phyloP scores from a whole-genome alignment of 2,329 filamentous ascomycete species.

The Xylariaceae sp. region DNA sequence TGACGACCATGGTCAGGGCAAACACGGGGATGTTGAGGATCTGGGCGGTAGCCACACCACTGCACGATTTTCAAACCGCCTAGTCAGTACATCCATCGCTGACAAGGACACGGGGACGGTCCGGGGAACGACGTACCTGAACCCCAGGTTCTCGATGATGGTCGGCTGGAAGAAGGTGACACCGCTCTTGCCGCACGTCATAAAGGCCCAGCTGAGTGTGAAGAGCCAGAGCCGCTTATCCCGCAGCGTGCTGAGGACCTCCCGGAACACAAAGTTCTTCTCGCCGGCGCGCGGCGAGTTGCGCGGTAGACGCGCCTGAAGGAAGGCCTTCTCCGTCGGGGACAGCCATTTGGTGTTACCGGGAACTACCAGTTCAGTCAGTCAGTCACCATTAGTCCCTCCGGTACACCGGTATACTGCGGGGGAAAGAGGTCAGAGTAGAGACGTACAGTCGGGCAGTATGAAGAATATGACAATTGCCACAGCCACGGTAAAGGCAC shows the following conservation, averaged over 20 bases:
- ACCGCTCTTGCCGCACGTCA: constrained; percentile 36
- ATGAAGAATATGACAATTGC: constrained; percentile 43
- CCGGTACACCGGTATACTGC: too few species aligned
- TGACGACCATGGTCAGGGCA: too few species aligned
- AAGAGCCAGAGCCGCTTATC: constrained; percentile 37
- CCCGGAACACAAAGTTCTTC: constrained; percentile 31
- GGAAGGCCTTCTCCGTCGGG: constrained; percentile 34
- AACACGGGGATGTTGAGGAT: constrained; percentile 40
- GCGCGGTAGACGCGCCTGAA: constrained; percentile 32
- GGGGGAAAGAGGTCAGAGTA: too few species aligned
- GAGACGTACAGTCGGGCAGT: constrained; percentile 45
- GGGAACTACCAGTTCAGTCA: too few species aligned
- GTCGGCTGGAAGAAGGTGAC: constrained; percentile 35
- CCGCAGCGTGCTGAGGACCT: constrained; percentile 30
- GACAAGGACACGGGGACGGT: too few species aligned
- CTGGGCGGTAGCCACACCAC: constrained; percentile 37
- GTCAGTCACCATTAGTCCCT: too few species aligned
- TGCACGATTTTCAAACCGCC: too few species aligned
- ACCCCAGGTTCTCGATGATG: constrained; percentile 32
- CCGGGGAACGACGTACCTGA: constrained; percentile 29
- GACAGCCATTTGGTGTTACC: too few species aligned
- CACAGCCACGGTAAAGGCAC: constrained; percentile 36
- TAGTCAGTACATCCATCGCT: too few species aligned
- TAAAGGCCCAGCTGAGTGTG: constrained; percentile 37
- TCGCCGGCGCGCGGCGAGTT: constrained; percentile 34